Base-by-base conservation (phyloP, 345 rosid species). In the Clausena lansium region DNA sequence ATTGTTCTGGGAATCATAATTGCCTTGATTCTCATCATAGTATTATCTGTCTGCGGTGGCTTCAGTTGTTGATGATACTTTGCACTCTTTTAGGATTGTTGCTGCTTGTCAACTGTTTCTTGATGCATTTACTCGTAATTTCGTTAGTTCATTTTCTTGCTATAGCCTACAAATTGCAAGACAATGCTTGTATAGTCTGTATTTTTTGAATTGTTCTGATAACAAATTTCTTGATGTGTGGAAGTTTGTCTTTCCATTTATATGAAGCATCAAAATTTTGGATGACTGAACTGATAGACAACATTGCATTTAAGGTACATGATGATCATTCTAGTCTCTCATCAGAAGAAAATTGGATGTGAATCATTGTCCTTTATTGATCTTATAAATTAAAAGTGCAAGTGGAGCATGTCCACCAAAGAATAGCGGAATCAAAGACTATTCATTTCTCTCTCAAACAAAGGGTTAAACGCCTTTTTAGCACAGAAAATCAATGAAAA, bases 1-100 rank as follows among this genome's bases (percentile, higher is more conserved):
- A 85, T 91, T 59, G 88, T 85, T 70, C 82, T 89, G 63, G 93
- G 83, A 47, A 85, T 90, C 79, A 36, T 92, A 65, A 77, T 89
- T 28, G 89, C 86, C 9, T 54, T 88, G 82, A 85, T 92, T 80
- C 92, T 92, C 76, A 89, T 90, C 82, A 83, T 89, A 22, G 86
- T 90, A 32, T 81, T 88, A 71, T 86, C 91, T 14, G 45, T 80
- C 61, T 92, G 88, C 58, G 14, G 74, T 55, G 79, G 82, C 79
- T 82, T 81, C 81, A 86, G 77, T 35, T 90, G 91, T 70, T 64
- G 78, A 74, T 72, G 83, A 11, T 73, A 1, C 62, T 28, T 58
- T 38, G 32, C 24, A 24, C 39, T 59, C 32, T 14, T 6, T 35
- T 9, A 32, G 74, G 60, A 41, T 35, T 30, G 36, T 33, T 62